Conservation (phyloP, 2,329 filamentous ascomycete species). For the Xylaria sp. region DNA sequence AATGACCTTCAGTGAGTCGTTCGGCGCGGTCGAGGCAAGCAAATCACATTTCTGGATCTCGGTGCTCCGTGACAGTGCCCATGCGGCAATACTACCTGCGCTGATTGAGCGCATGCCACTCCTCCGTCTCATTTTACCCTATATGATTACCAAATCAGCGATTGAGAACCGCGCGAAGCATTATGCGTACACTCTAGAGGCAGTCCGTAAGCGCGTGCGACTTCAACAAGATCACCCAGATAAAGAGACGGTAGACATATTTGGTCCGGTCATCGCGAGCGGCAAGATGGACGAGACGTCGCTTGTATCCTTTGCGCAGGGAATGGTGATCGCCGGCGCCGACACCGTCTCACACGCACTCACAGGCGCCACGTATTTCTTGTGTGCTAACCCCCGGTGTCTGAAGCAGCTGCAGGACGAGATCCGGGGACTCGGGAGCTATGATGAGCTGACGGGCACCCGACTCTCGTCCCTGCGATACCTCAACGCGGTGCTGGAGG, state of each 20-base stretch:
- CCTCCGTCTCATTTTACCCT: conserved; percentile 37
- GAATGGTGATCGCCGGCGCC: conserved; percentile 53
- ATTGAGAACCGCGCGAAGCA: conserved; percentile 39
- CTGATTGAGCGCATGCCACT: conserved; percentile 37
- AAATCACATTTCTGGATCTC: conserved; percentile 46
- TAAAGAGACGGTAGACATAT: conserved; percentile 24
- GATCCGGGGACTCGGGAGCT: conserved; percentile 49
- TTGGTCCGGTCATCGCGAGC: conserved; percentile 31
- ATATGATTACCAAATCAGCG: conserved; percentile 39
- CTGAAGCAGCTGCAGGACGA: conserved; percentile 52
- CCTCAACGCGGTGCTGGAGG: conserved; percentile 45
- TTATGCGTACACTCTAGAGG: conserved; percentile 41
- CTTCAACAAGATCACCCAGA: conserved; percentile 31
- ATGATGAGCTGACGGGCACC: conserved; percentile 40
- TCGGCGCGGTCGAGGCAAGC: conserved; percentile 40
- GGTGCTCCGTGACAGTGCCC: conserved; percentile 41
- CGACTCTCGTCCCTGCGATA: conserved; percentile 39
- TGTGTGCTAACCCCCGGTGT: conserved; percentile 51
- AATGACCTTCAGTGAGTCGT: conserved; percentile 45
- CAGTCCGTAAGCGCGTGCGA: conserved; percentile 39
- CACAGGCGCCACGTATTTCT: conserved; percentile 51
- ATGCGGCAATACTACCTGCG: conserved; percentile 41
- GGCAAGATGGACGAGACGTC: conserved; percentile 35
- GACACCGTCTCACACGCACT: conserved; percentile 57
- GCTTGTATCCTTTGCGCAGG: conserved; percentile 42